phyloP scores from a whole-genome alignment of 129 eudicot genomes.

The Flaveria bidentis region DNA sequence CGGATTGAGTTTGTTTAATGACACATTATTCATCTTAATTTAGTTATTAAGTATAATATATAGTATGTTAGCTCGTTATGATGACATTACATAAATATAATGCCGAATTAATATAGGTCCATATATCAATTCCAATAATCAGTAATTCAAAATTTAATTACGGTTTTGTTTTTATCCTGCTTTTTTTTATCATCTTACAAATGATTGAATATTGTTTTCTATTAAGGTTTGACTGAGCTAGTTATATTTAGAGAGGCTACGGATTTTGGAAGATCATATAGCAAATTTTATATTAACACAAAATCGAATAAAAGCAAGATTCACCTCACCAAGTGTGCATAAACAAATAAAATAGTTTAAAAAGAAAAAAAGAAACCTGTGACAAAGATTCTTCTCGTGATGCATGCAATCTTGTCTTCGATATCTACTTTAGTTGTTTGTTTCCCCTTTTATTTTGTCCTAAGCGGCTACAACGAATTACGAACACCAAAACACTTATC shows the following conservation, averaged over 20 bases:
- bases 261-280: conserved; percentile 21
- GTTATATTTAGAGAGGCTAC: conserved; percentile 29
- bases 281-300: conserved; percentile 20
- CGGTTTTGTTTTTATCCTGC: not conserved
- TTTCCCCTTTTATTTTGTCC: not conserved
- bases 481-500: conserved; percentile 2
- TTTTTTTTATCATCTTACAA: not conserved
- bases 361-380: conserved; percentile 29
- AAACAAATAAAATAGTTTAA: not conserved
- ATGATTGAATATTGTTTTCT: not conserved
- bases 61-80: too few species aligned
- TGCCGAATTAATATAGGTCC: too few species aligned
- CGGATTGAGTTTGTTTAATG: too few species aligned
- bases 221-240: conserved; percentile 1
- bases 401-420: conserved; percentile 24
- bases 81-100: too few species aligned
- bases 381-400: conserved; percentile 42
- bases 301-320: conserved; percentile 38
- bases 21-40: too few species aligned
- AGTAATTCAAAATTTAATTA: too few species aligned
- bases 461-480: conserved; percentile 6
- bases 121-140: too few species aligned
- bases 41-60: too few species aligned
- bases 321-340: conserved; percentile 29
- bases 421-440: conserved; percentile 13